Conservation (phyloP, 2,329 filamentous ascomycete species). For the Epichloe uncinata region DNA sequence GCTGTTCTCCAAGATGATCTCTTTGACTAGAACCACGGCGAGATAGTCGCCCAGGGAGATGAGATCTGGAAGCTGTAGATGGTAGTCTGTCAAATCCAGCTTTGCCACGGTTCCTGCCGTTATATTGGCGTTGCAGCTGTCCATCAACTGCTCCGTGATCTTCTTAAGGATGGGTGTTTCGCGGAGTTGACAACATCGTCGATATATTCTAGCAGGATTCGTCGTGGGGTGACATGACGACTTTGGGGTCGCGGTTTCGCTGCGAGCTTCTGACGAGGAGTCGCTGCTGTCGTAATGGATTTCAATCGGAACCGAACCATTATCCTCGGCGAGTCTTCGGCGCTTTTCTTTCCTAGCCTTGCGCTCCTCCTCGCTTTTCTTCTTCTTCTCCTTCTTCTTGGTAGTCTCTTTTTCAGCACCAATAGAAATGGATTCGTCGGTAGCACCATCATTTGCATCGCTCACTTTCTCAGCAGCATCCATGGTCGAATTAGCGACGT, state of each 20-base stretch:
- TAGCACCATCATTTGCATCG: conserved; percentile 14
- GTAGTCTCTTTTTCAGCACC: conserved; percentile 30
- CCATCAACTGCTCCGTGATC: conserved; percentile 75
- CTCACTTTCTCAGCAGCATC: conserved; percentile 8
- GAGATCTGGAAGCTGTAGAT: conserved; percentile 70
- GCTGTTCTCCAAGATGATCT: conserved; percentile 76
- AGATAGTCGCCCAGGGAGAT: conserved; percentile 86
- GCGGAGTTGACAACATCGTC: conserved; percentile 83
- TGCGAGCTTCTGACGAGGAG: conserved; percentile 28
- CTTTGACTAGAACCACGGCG: conserved; percentile 80
- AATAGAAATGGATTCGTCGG: conserved; percentile 7
- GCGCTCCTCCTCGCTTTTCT: conserved; percentile 76
- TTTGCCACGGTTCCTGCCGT: conserved; percentile 66
- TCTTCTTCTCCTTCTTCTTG: conserved; percentile 91
- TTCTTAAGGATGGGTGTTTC: conserved; percentile 88
- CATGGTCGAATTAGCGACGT: neutral
- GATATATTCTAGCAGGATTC: conserved; percentile 84
- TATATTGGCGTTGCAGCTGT: conserved; percentile 50
- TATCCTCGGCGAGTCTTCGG: conserved; percentile 71
- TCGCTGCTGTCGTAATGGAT: conserved; percentile 59
- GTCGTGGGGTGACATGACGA: conserved; percentile 53
- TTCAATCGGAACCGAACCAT: conserved; percentile 76
- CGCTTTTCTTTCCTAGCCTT: conserved; percentile 88
- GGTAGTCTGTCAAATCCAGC: conserved; percentile 74
- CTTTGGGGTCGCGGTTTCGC: conserved; percentile 12